Evolutionary conservation across 257 asterid genomes (phyloP).

Genomic region (Solanum pennellii): DNA sequence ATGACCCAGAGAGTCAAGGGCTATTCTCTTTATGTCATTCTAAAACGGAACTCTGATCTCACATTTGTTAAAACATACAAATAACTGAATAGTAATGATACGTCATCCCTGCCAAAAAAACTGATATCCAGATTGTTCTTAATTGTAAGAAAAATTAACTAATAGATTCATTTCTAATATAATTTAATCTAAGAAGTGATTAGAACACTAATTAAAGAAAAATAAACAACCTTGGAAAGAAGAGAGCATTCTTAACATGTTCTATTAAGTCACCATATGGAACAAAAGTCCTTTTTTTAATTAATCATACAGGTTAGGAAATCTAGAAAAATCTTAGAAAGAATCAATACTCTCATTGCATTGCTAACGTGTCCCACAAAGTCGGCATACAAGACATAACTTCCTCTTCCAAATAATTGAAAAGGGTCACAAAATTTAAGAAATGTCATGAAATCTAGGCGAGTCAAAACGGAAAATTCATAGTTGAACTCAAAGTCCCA

Average conservation of each 20-base stretch:
- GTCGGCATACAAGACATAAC: background rate
- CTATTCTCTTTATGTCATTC: background rate
- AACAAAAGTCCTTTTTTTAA: background rate
- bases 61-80: background rate
- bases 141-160: background rate
- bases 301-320: background rate
- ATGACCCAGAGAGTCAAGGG: background rate
- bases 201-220: background rate
- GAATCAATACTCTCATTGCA: background rate
- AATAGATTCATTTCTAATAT: background rate
- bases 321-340: background rate
- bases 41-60: background rate
- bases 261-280: background rate
- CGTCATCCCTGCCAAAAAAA: background rate
- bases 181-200: background rate
- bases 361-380: background rate
- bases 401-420: background rate
- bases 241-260: background rate
- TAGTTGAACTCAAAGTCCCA: background rate
- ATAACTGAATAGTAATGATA: background rate
- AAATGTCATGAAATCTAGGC: background rate
- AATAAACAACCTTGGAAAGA: background rate
- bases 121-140: background rate
- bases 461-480: background rate
- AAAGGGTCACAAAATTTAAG: background rate